These are phyloP conservation scores for Xylaria intraflava DNA, from an alignment of 495 filamentous ascomycete species.

Conservation along the genomic window DNA sequence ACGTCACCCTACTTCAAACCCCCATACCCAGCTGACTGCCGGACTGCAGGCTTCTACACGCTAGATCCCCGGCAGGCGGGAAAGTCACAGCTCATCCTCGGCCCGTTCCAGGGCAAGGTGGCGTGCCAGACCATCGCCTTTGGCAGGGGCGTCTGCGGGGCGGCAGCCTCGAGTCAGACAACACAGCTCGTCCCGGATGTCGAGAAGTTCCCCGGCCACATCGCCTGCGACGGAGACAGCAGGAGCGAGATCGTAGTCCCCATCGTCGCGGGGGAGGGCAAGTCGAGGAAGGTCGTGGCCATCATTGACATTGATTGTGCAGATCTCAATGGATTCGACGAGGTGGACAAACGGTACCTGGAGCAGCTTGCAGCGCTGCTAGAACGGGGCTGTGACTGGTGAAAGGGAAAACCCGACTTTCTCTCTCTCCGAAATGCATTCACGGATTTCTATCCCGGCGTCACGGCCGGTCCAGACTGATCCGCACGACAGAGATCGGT, in stretches of 20 bases:
- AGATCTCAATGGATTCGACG: conserved; percentile 64
- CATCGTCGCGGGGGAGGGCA: conserved; percentile 44
- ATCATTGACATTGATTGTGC: conserved; percentile 89
- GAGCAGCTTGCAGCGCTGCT: conserved; percentile 65
- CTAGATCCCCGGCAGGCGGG: conserved; percentile 52
- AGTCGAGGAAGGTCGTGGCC: conserved; percentile 56
- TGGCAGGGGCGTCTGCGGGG: conserved; percentile 75
- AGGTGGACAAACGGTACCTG: conserved; percentile 60
- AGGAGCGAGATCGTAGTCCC: conserved; percentile 91
- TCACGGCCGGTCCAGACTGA: no score
- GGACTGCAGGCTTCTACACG: conserved; percentile 64
- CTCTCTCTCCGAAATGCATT: no score
- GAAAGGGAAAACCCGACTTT: conserved; percentile 3
- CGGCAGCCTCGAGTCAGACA: conserved; percentile 55
- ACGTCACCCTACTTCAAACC: neutral
- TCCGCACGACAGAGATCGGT: no score
- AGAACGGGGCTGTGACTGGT: conserved; percentile 68
- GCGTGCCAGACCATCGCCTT: conserved; percentile 82
- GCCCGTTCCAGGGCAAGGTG: conserved; percentile 82
- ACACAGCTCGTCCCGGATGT: conserved; percentile 76
- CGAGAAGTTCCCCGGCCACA: conserved; percentile 73
- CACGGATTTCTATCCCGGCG: no score
- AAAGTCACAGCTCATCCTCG: conserved; percentile 60
- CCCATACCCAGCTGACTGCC: neutral
- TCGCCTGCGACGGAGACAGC: conserved; percentile 79